Percentiles rank a stretch among this genome's conserved stretches.
These are phyloP conservation scores for Abortiporus biennis DNA, from an alignment of 1,284 basidiomycete species.

Conservation along the genomic window DNA sequence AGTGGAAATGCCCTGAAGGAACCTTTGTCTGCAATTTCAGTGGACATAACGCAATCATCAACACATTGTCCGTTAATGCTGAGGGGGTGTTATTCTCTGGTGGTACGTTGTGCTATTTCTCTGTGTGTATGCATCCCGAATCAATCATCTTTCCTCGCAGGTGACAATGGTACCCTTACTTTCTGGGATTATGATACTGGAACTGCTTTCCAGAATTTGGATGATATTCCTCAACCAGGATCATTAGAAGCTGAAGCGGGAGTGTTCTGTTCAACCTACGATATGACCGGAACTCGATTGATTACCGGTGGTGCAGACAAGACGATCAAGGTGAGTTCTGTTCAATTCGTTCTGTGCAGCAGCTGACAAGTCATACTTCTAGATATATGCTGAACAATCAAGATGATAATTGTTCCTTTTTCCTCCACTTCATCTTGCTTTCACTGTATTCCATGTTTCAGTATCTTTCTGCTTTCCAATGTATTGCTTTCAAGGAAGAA, in stretches of 20 bases:
- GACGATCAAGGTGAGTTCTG: conserved; percentile 78
- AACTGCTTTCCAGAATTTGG: conserved; percentile 90
- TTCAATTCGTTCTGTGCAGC: background rate
- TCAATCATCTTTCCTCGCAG: conserved; percentile 30
- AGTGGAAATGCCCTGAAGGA: conserved; percentile 98
- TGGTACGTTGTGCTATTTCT: conserved; percentile 42
- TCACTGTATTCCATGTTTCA: too few relatives aligned
- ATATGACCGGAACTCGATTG: conserved; percentile 89
- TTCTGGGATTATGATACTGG: conserved; percentile 96
- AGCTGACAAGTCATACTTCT: conserved; percentile 1
- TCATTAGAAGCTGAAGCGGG: conserved; percentile 95
- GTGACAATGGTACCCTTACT: conserved; percentile 84
- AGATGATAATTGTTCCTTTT: too few relatives aligned
- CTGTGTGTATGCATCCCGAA: background rate
- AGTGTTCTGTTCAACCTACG: conserved; percentile 95
- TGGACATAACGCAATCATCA: conserved; percentile 97
- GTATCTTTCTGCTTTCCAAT: too few relatives aligned
- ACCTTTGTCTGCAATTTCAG: conserved; percentile 93
- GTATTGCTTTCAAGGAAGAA: too few relatives aligned
- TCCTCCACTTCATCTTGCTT: too few relatives aligned
- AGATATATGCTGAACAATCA: conserved; percentile 48
- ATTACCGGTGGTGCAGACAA: conserved; percentile 98
- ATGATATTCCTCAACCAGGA: conserved; percentile 94
- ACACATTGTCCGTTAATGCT: conserved; percentile 89
- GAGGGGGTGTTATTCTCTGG: conserved; percentile 98